Evolutionary conservation across 768 basidiomycete genomes (phyloP).

Genomic region (Rhizopogon rudus): DNA sequence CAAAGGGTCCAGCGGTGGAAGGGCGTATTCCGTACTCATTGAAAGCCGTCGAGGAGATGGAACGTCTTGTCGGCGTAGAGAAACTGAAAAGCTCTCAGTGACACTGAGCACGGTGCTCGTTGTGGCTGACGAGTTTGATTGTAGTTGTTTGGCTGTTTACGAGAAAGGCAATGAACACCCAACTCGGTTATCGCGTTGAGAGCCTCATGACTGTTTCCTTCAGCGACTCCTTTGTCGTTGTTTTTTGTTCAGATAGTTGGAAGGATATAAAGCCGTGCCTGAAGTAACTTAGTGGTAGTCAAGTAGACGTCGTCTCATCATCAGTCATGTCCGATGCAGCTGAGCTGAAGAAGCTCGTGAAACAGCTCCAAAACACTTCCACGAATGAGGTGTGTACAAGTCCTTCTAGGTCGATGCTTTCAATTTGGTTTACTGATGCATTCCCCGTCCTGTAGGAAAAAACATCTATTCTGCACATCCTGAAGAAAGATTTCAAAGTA

Average conservation of each 20-base stretch:
- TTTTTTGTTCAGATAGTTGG: neutral
- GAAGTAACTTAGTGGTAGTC: conserved; percentile 13
- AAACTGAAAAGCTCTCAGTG: neutral
- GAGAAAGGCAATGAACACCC: neutral
- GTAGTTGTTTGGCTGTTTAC: conserved; percentile 15
- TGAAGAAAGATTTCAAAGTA: conserved; percentile 65
- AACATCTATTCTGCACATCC: conserved; percentile 48
- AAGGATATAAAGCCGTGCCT: conserved; percentile 2
- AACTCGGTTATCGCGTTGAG: neutral
- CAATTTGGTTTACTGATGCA: conserved; percentile 27
- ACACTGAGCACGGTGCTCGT: neutral
- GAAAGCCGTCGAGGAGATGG: neutral
- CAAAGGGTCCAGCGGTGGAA: conserved; percentile 65
- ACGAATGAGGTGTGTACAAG: conserved; percentile 48
- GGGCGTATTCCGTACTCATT: conserved; percentile 38
- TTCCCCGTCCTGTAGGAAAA: conserved; percentile 45
- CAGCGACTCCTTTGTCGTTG: neutral
- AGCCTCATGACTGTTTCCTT: neutral
- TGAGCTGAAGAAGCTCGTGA: conserved; percentile 78
- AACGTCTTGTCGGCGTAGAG: neutral
- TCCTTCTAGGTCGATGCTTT: conserved; percentile 33
- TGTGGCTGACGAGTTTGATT: conserved; percentile 8
- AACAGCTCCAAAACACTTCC: conserved; percentile 65
- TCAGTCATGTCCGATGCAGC: conserved; percentile 31
- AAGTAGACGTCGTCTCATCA: conserved; percentile 9